phyloP scores from a whole-genome alignment of 2,329 filamentous ascomycete species.

The Alternaria panax region DNA sequence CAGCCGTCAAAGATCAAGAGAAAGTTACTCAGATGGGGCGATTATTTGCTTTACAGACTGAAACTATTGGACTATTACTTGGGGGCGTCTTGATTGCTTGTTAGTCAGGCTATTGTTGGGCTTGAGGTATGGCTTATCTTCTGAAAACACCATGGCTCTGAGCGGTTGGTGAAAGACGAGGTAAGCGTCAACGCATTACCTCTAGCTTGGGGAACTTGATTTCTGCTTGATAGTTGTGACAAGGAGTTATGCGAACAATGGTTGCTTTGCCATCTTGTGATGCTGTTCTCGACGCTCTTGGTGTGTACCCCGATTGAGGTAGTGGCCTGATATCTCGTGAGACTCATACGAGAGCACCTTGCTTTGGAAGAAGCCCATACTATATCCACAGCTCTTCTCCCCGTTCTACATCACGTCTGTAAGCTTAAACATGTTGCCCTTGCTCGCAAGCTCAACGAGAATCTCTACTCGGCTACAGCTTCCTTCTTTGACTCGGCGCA shows the following conservation, averaged over 20 bases:
- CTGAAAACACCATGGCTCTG: background rate
- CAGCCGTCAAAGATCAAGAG: background rate
- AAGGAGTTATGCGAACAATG: background rate
- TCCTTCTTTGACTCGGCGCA: background rate
- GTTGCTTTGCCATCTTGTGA: background rate
- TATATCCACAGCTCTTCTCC: background rate
- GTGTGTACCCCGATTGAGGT: background rate
- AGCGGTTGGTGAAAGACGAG: background rate
- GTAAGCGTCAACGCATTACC: background rate
- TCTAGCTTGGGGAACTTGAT: background rate
- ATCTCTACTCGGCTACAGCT: constrained; percentile 12
- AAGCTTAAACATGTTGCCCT: background rate
- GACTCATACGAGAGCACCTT: background rate
- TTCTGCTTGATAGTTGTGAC: background rate
- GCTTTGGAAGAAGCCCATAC: too few relatives aligned
- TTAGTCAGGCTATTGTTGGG: background rate
- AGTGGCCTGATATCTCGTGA: background rate
- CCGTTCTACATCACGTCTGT: background rate
- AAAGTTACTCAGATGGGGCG: background rate
- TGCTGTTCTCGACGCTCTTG: background rate
- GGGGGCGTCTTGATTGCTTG: background rate
- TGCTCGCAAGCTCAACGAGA: background rate
- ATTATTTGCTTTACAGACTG: constrained; percentile 3
- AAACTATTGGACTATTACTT: background rate
- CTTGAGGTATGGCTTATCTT: background rate